Conservation (phyloP, 148 eudicot genomes). For the Euryodendron excelsum region DNA sequence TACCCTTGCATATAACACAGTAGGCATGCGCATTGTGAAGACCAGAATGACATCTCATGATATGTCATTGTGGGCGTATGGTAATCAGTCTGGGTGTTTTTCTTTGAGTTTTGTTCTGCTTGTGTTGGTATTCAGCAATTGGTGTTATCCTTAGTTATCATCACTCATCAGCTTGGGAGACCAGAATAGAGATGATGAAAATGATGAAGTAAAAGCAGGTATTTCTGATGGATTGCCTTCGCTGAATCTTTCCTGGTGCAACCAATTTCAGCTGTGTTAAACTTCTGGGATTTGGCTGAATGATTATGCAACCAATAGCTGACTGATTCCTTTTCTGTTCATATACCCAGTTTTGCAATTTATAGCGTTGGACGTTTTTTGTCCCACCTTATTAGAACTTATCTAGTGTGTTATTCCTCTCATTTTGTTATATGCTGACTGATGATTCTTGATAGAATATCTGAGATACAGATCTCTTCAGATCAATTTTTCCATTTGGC, state of each 20-base stretch:
- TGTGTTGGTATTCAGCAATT: too few species aligned
- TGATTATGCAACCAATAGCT: conserved; percentile 10
- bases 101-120: too few species aligned
- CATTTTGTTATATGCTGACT: not conserved
- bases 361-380: not conserved
- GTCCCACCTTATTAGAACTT: not conserved
- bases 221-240: not conserved
- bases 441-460: not conserved
- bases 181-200: conserved; percentile 5
- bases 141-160: too few species aligned
- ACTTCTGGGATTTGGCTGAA: not conserved
- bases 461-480: too few species aligned
- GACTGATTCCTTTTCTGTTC: conserved; percentile 9
- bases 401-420: not conserved
- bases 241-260: conserved; percentile 11
- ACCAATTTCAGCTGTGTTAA: conserved; percentile 3
- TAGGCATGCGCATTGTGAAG: too few species aligned
- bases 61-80: too few species aligned
- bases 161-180: not conserved
- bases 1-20: too few species aligned
- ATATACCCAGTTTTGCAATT: not conserved
- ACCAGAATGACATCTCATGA: too few species aligned
- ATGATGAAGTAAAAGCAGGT: conserved; percentile 9
- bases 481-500: too few species aligned
- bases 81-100: too few species aligned